phyloP scores from a whole-genome alignment of 108 stramenopile genomes.

The Discostella pseudostelligera region DNA sequence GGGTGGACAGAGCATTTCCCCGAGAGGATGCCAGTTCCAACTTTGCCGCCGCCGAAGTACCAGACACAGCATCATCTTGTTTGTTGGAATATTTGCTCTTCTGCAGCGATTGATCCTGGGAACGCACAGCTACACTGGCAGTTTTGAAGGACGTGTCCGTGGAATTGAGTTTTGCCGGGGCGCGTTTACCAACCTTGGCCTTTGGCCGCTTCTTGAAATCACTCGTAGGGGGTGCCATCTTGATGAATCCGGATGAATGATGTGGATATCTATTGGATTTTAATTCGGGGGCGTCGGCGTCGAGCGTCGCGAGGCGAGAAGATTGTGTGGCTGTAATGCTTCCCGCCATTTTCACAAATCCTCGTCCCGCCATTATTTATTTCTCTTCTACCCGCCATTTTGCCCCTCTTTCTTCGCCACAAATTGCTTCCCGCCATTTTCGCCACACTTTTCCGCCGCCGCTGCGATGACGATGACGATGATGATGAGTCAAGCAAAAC shows the following conservation, averaged over 20 bases:
- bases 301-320: neutral
- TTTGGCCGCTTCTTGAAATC: conserved; percentile 76
- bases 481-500: no score
- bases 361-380: no score
- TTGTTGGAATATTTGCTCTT: conserved; percentile 18
- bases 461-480: no score
- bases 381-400: no score
- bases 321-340: no score
- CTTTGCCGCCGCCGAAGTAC: conserved; percentile 19
- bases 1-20: conserved; percentile 61
- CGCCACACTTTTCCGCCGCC: no score
- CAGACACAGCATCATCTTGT: conserved; percentile 17
- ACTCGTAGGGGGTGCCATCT: conserved; percentile 32
- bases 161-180: conserved; percentile 60
- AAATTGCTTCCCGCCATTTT: no score
- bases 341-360: no score
- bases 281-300: neutral
- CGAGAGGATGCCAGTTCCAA: conserved; percentile 56
- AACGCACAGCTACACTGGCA: conserved; percentile 59
- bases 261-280: neutral
- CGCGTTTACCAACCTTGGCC: conserved; percentile 84
- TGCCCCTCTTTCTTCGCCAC: no score
- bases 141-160: conserved; percentile 79
- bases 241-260: neutral
- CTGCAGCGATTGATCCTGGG: conserved; percentile 44